Conservation (phyloP, 345 rosid species). For the Acer campestre region DNA sequence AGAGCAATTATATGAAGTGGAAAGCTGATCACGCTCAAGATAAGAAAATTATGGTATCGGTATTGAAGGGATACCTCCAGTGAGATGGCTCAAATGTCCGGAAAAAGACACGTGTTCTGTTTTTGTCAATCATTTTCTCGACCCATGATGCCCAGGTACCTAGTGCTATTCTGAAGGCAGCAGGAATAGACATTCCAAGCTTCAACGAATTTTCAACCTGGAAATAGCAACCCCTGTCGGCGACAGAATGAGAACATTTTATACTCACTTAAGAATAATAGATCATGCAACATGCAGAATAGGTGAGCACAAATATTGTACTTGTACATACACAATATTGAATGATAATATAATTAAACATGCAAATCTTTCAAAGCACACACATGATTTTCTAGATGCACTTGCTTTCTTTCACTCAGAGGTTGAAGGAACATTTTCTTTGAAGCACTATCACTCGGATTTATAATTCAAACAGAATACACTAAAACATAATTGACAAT, state of each 20-base stretch:
- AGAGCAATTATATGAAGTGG: background rate
- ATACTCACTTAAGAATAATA: background rate
- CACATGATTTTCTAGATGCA: background rate
- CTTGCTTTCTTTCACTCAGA: background rate
- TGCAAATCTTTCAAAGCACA: background rate
- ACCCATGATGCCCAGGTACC: conserved; percentile 93
- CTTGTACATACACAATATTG: background rate
- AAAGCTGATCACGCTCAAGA: background rate
- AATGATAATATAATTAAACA: background rate
- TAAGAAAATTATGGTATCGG: background rate
- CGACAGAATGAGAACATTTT: conserved; percentile 30
- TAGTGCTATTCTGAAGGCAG: conserved; percentile 71
- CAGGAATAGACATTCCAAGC: conserved; percentile 85
- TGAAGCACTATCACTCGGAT: no score
- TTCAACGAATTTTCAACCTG: conserved; percentile 72
- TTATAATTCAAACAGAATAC: no score
- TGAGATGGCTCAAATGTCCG: conserved; percentile 91
- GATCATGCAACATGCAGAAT: background rate
- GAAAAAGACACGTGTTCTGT: conserved; percentile 67
- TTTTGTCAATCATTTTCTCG: conserved; percentile 48
- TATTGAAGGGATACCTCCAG: conserved; percentile 61
- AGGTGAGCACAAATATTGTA: background rate
- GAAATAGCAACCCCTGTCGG: conserved; percentile 85
- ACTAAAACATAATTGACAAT: no score
- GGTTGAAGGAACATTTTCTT: background rate